Conservation (phyloP, 78 protist genomes). For the Guillardia theta region DNA sequence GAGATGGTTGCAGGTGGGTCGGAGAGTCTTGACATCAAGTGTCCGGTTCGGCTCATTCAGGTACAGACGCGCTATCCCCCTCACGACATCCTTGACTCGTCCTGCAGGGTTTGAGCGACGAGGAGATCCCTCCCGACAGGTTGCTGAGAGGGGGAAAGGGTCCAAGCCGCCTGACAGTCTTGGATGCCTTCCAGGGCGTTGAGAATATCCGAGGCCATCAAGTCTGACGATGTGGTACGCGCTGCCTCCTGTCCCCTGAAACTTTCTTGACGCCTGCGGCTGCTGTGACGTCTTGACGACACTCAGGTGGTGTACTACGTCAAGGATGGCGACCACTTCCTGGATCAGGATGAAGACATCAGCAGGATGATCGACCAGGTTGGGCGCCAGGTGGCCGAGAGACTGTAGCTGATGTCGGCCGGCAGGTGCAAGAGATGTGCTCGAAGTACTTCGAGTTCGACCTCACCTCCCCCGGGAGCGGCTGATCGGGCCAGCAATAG, state of each 20-base stretch:
- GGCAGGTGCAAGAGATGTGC: background rate
- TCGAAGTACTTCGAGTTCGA: slow-evolving; percentile 4
- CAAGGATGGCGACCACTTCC: background rate
- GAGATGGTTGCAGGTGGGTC: background rate
- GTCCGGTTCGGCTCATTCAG: background rate
- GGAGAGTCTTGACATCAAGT: background rate
- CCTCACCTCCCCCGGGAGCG: background rate
- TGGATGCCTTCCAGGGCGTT: background rate
- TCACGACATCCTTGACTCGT: background rate
- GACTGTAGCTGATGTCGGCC: too few relatives aligned
- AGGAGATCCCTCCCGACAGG: slow-evolving; percentile 5
- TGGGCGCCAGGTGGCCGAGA: too few relatives aligned
- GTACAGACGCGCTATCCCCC: background rate
- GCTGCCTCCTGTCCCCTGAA: background rate
- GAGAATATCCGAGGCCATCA: background rate
- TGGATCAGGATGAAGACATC: slow-evolving; percentile 6
- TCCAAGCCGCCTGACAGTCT: background rate
- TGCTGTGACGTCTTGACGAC: background rate
- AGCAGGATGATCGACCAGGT: background rate
- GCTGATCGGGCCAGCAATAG: too few relatives aligned
- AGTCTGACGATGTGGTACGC: background rate
- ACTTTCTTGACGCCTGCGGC: background rate
- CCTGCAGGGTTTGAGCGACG: background rate
- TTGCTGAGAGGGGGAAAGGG: background rate
- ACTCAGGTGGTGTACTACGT: background rate